Evolutionary conservation across 176 grass and related monocot species (phyloP).

Genomic region (Phragmites australis): DNA sequence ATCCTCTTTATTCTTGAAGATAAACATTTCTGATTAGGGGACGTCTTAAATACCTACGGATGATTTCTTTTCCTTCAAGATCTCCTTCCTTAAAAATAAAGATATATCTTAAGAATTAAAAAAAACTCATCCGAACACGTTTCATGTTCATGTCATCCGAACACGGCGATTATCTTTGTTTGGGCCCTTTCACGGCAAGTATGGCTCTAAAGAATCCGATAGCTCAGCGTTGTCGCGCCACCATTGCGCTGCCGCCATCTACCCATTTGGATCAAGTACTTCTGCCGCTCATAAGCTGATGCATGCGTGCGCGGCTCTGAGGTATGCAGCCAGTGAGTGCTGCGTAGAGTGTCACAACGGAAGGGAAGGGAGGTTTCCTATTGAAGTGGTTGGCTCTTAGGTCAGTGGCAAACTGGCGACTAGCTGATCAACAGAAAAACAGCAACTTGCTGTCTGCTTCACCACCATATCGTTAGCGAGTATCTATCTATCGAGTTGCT

Average conservation of each 20-base stretch:
- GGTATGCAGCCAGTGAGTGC: not conserved
- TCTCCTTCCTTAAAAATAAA: too few relatives aligned
- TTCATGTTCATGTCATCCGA: not conserved
- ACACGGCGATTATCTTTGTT: too few relatives aligned
- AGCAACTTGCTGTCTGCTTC: not conserved
- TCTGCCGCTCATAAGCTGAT: not conserved
- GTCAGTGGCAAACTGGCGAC: slow-evolving; percentile 1
- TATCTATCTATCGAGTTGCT: too few relatives aligned
- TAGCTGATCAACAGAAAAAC: not conserved
- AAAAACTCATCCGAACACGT: too few relatives aligned
- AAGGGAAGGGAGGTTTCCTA: slow-evolving; percentile 5
- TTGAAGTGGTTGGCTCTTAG: slow-evolving; percentile 18
- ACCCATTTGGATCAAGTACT: not conserved
- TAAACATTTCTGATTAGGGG: too few relatives aligned
- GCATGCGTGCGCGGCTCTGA: not conserved
- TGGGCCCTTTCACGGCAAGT: slow-evolving; percentile 21
- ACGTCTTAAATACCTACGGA: too few relatives aligned
- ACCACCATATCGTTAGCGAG: not conserved
- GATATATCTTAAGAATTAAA: too few relatives aligned
- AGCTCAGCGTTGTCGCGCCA: slow-evolving; percentile 34
- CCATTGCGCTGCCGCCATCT: slow-evolving; percentile 41
- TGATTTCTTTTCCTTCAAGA: too few relatives aligned
- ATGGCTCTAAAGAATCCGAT: slow-evolving; percentile 33
- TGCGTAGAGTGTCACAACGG: not conserved
- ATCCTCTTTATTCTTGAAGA: too few relatives aligned